Base-by-base conservation (phyloP, 441 rosid species). In the Gossypium laxum region DNA sequence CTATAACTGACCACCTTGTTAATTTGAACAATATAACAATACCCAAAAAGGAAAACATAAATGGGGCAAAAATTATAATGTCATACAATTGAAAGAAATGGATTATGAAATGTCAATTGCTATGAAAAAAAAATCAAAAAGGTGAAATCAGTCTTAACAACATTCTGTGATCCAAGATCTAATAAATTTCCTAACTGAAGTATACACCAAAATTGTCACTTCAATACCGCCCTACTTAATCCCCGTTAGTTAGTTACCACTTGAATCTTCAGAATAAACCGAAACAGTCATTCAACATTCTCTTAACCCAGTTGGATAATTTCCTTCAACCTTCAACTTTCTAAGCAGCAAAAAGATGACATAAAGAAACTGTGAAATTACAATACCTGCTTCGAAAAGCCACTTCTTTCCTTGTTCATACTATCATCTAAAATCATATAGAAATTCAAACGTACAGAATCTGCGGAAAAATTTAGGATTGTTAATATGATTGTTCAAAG, bases 31-130 rank as follows among this genome's bases (percentile, higher is more conserved):
- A 67, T 50, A 65, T 26, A 45, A 72, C 45, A 77, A 60, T 32
- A 56, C 52, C 55, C 45, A 56, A 34, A 10, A 34, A 59, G 7
- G 41, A 65, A 24, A 61, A 64, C 52, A 56, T 3, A 63, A 56
- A 59, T 17, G 8, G 2, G 28, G 0, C 15, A 30, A 62, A 50
- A 73, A 65, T 45, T 30, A 5, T 47, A 74, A 34, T 34, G 65
- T 80, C 81, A 48, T 83, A 77, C 83, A 78, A 60, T 74, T 60
- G 70, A 76, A 74, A 73, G 67, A 78, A 79, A 78, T 60, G 64
- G 74, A 81, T 59, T 41, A 43, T 70, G 70, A 18, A 34, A 67
- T 72, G 78, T 62, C 74, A 59, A 55, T 60, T 21, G 54, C 58
- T 71, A 58, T 55, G 66, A 11, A 67, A 77, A 17, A 17, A 4